These are phyloP conservation scores for Diplodia corticola DNA, from an alignment of 2,329 filamentous ascomycete genomes.

Conservation along the genomic window DNA sequence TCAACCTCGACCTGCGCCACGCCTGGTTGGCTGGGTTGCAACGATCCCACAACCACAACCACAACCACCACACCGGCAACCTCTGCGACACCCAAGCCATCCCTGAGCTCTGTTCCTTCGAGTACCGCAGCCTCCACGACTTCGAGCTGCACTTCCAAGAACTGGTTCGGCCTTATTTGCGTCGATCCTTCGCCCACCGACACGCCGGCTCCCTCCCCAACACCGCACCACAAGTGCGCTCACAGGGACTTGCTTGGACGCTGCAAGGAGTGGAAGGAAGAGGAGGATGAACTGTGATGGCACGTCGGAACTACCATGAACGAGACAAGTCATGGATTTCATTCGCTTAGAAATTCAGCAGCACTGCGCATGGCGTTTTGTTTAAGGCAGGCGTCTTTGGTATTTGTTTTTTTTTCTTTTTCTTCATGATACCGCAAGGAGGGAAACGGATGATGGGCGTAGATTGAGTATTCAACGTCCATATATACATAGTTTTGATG, in stretches of 20 bases:
- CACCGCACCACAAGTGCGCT: conserved; percentile 6
- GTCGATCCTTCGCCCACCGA: conserved; percentile 24
- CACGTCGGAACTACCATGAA: not conserved
- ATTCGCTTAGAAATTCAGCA: conserved; percentile 4
- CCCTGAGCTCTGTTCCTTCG: conserved; percentile 26
- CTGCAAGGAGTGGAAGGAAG: conserved; percentile 20
- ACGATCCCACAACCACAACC: conserved; percentile 52
- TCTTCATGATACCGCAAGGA: conserved; percentile 10
- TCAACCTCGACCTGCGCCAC: conserved; percentile 37
- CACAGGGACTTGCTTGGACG: conserved; percentile 6
- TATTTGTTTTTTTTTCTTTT: not conserved
- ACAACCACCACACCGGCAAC: conserved; percentile 41
- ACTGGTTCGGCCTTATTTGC: conserved; percentile 25
- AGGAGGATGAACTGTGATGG: conserved; percentile 19
- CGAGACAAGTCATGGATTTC: not conserved
- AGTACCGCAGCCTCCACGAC: conserved; percentile 27
- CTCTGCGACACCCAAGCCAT: conserved; percentile 35
- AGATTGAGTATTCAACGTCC: not conserved
- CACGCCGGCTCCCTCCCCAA: not conserved
- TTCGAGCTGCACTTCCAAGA: conserved; percentile 26
- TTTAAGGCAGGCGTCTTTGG: not conserved
- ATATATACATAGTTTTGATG: not conserved
- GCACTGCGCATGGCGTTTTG: conserved; percentile 4
- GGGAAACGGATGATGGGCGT: not conserved
- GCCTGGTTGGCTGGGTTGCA: conserved; percentile 51